A percentile compares a stretch with the other conserved stretches of the same genome.
Evolutionary conservation across 2,329 filamentous ascomycete genomes (phyloP).

Genomic region (Alternaria gansuensis): DNA sequence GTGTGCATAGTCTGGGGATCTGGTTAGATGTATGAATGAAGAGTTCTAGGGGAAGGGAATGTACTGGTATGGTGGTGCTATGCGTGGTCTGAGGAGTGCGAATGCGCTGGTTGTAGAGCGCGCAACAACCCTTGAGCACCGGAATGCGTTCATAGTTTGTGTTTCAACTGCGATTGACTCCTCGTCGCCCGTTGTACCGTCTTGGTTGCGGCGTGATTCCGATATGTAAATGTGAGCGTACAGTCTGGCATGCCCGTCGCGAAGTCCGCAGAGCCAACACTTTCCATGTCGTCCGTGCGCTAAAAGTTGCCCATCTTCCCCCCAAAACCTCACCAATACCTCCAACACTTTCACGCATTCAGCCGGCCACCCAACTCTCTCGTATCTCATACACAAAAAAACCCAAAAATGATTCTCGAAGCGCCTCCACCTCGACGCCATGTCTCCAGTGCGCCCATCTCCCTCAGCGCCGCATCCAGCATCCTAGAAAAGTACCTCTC

Average conservation of each 20-base stretch:
- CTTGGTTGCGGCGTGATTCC: background rate
- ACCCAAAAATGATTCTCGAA: conserved; percentile 43
- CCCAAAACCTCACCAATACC: background rate
- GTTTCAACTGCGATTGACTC: conserved; percentile 3
- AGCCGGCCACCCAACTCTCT: conserved; percentile 7
- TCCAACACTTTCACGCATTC: background rate
- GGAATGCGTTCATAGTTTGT: conserved; percentile 46
- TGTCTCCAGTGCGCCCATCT: conserved; percentile 44
- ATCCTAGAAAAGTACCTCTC: conserved; percentile 54
- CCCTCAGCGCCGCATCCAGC: conserved; percentile 45
- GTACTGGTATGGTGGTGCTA: conserved; percentile 36
- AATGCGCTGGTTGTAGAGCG: conserved; percentile 30
- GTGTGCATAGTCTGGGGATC: conserved; percentile 12
- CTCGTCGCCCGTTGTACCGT: background rate
- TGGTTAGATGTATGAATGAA: conserved; percentile 4
- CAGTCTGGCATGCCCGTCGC: conserved; percentile 16
- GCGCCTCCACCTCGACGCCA: conserved; percentile 52
- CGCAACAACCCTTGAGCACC: conserved; percentile 41
- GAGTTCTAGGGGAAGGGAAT: background rate
- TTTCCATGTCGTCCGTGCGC: conserved; percentile 38
- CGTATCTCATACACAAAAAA: background rate
- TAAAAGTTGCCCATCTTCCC: conserved; percentile 37
- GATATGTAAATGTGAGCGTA: background rate
- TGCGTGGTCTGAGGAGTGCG: conserved; percentile 31
- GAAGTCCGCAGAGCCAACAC: conserved; percentile 31